These are phyloP conservation scores for Opeltia flavorubescens DNA, from an alignment of 495 filamentous ascomycete species.

Conservation along the genomic window DNA sequence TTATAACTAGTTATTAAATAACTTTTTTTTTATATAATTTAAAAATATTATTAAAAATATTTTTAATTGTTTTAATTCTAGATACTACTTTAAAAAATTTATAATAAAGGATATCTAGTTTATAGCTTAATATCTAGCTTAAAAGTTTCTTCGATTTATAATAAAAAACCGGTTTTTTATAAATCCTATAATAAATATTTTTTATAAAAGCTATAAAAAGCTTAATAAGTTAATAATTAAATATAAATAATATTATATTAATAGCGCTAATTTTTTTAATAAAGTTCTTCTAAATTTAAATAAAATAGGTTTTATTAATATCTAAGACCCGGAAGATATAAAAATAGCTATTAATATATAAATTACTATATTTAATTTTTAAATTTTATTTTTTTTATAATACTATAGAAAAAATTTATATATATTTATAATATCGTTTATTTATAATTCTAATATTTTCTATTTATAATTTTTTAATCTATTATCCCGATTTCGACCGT, in stretches of 20 bases:
- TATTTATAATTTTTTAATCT: too few relatives aligned
- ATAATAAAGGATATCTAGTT: constrained; percentile 3
- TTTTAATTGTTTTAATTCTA: constrained; percentile 1
- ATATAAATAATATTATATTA: constrained; percentile 4
- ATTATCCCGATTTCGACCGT: too few relatives aligned
- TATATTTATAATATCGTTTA: background rate
- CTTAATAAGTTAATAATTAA: constrained; percentile 9
- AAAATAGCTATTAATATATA: background rate
- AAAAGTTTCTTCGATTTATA: too few relatives aligned
- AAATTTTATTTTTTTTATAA: background rate
- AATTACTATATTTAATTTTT: too few relatives aligned
- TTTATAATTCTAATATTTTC: background rate
- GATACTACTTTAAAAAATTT: constrained; percentile 7
- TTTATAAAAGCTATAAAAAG: constrained; percentile 7
- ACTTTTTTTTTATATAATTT: too few relatives aligned
- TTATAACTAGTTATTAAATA: constrained; percentile 2
- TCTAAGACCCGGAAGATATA: background rate
- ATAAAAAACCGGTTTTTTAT: too few relatives aligned
- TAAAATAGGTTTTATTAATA: background rate
- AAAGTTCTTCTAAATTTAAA: background rate
- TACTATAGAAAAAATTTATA: background rate
- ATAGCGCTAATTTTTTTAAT: background rate
- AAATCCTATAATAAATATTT: constrained; percentile 2
- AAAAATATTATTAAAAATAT: background rate
- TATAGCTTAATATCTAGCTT: constrained; percentile 4